Evolutionary conservation across 139 green algal species (phyloP).

Genomic region (Trebouxia sp.): DNA sequence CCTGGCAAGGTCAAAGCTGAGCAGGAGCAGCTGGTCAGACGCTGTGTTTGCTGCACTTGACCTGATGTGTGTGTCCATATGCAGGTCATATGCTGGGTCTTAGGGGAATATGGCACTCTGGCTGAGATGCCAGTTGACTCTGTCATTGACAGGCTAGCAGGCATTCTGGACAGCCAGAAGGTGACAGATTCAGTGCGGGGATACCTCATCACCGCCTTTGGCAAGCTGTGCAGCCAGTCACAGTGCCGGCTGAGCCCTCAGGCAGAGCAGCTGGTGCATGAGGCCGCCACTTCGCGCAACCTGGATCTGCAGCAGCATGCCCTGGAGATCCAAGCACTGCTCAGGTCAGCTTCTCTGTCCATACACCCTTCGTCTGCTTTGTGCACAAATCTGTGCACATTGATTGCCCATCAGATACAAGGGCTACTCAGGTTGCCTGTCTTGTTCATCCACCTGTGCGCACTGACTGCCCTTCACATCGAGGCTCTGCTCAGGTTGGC

Average conservation of each 20-base stretch:
- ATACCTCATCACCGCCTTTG: constrained; percentile 67
- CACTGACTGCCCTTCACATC: no score
- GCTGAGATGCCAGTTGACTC: constrained; percentile 36
- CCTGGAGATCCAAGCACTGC: constrained; percentile 78
- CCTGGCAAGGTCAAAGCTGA: no score
- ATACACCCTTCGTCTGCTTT: no score
- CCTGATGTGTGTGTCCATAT: background rate
- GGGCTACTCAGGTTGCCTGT: no score
- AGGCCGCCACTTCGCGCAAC: constrained; percentile 39
- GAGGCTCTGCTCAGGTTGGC: no score
- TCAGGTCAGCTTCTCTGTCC: constrained; percentile 37
- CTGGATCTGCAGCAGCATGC: constrained; percentile 89
- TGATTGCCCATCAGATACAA: no score
- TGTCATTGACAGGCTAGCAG: constrained; percentile 58
- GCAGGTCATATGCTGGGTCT: constrained; percentile 86
- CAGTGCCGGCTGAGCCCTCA: constrained; percentile 38
- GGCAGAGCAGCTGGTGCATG: constrained; percentile 51
- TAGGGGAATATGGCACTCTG: constrained; percentile 89
- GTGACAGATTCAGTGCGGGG: constrained; percentile 39
- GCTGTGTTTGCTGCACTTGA: no score
- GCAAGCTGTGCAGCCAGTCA: constrained; percentile 67
- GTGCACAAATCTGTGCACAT: no score
- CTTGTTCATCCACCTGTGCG: no score
- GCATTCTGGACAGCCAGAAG: constrained; percentile 46
- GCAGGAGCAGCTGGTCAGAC: no score